A percentile compares a stretch with the other conserved stretches of the same genome.
phyloP scores from a whole-genome alignment of 2,329 filamentous ascomycete species.

The Drechslera avenae region DNA sequence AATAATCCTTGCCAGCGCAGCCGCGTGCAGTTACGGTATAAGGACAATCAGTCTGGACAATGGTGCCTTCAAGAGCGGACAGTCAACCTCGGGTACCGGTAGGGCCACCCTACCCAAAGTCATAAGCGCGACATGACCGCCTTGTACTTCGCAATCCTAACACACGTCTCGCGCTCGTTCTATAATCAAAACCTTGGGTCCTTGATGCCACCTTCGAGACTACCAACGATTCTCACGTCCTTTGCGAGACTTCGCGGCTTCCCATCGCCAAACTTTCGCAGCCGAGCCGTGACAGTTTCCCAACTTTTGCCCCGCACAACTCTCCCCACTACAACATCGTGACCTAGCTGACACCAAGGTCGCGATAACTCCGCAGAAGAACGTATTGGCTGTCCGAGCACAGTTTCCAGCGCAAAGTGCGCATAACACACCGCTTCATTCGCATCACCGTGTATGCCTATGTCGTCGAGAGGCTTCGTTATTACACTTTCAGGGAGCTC shows the following conservation, averaged over 20 bases:
- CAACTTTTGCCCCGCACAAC: slow-evolving; percentile 24
- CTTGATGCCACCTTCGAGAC: no score
- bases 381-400: slow-evolving; percentile 18
- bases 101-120: no score
- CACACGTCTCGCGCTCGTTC: no score
- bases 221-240: slow-evolving; percentile 15
- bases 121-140: no score
- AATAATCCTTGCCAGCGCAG: no score
- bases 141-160: no score
- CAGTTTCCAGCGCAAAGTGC: slow-evolving; percentile 64
- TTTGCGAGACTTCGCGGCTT: slow-evolving; percentile 4
- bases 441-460: slow-evolving; percentile 61
- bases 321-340: slow-evolving; percentile 9
- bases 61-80: no score
- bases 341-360: slow-evolving; percentile 1
- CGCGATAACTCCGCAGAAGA: neutral
- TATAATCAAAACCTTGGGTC: no score
- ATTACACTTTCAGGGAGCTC: slow-evolving; percentile 57
- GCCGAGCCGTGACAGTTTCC: slow-evolving; percentile 10
- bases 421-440: slow-evolving; percentile 67
- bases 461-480: slow-evolving; percentile 60
- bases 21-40: no score
- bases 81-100: no score
- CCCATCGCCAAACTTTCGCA: slow-evolving; percentile 23
- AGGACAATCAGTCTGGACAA: no score